Evolutionary conservation across 208 protist species (phyloP).

Genomic region (Porcisia deanei): DNA sequence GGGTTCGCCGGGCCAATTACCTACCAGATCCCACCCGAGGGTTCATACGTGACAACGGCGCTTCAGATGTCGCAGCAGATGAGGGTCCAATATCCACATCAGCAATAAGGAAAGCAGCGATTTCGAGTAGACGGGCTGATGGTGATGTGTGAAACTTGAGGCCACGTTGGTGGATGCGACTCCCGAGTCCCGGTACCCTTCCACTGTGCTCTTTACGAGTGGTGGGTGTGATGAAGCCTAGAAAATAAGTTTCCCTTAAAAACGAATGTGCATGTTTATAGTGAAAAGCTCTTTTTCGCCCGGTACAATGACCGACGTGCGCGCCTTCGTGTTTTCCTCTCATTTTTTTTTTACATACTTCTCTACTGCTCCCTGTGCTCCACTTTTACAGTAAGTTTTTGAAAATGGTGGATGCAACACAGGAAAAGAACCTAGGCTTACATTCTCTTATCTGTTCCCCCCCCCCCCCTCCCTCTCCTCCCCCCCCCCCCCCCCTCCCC

Average conservation of each 20-base stretch:
- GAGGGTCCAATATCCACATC: constrained; percentile 9
- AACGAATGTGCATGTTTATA: background rate
- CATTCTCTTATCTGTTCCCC: background rate
- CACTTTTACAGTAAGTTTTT: background rate
- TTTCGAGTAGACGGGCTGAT: background rate
- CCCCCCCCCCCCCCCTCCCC: background rate
- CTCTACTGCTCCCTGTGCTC: background rate
- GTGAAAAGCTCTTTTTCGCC: background rate
- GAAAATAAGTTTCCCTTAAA: background rate
- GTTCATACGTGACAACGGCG: constrained; percentile 3
- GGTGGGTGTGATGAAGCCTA: background rate
- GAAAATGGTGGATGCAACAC: background rate
- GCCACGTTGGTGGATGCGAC: background rate
- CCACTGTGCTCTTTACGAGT: background rate
- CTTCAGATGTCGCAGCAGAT: constrained; percentile 4
- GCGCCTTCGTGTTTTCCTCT: background rate
- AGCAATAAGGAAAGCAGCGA: background rate
- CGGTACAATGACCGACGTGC: background rate
- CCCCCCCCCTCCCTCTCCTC: no score
- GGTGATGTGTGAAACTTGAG: background rate
- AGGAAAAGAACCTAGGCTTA: background rate
- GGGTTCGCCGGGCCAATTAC: background rate
- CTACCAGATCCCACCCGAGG: constrained; percentile 13
- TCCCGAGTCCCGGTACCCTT: background rate
- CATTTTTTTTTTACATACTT: constrained; percentile 17